Percentiles rank a stretch among this genome's conserved stretches.
phyloP scores from a whole-genome alignment of 2,329 filamentous ascomycete genomes.

The Exophiala phaeomuriformis region DNA sequence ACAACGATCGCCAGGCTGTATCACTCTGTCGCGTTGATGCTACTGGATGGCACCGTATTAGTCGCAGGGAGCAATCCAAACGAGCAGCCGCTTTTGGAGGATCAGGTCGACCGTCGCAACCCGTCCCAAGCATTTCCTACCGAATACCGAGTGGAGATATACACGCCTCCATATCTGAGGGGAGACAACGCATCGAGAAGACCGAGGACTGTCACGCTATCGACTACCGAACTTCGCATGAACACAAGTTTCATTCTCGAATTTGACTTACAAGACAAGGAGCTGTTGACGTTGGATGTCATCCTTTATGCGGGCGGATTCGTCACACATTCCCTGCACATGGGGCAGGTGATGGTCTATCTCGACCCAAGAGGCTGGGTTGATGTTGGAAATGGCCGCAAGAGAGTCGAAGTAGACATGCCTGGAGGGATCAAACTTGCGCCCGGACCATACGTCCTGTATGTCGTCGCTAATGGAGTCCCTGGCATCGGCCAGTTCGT shows the following conservation, averaged over 20 bases:
- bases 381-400: constrained; percentile 38
- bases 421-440: constrained; percentile 49
- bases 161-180: constrained; percentile 54
- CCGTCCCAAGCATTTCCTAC: constrained; percentile 45
- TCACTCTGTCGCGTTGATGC: constrained; percentile 53
- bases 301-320: constrained; percentile 55
- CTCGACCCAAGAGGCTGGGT: constrained; percentile 46
- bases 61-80: constrained; percentile 56
- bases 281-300: constrained; percentile 37
- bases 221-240: constrained; percentile 38
- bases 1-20: constrained; percentile 48
- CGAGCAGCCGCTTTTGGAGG: constrained; percentile 47
- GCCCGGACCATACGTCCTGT: constrained; percentile 55
- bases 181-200: constrained; percentile 44
- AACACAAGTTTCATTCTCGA: constrained; percentile 42
- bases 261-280: constrained; percentile 7
- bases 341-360: constrained; percentile 53
- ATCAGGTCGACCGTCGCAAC: constrained; percentile 36
- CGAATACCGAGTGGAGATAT: constrained; percentile 56
- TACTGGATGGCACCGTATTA: constrained; percentile 54
- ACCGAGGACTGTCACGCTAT: constrained; percentile 44
- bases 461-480: constrained; percentile 51
- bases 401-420: constrained; percentile 44
- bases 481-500: constrained; percentile 49
- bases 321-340: constrained; percentile 55